Evolutionary conservation across 192 early-diverging fungal species (phyloP).

Genomic region (Gonapodya prolifera): DNA sequence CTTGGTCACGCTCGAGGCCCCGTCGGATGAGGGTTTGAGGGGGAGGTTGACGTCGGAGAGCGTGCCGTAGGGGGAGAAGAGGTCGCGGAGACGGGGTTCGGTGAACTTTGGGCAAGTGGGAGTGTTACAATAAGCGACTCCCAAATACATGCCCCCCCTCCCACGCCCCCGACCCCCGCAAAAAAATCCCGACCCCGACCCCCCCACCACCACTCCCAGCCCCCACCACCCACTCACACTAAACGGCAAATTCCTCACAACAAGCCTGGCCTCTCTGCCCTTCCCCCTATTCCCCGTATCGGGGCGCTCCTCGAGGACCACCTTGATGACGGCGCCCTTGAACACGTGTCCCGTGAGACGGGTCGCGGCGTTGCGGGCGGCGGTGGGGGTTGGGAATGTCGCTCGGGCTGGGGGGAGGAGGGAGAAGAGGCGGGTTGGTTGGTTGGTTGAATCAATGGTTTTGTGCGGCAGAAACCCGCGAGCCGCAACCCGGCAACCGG

Average conservation of each 20-base stretch:
- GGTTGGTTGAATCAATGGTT: background rate
- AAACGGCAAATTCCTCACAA: background rate
- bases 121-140: background rate
- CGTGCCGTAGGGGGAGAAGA: constrained; percentile 80
- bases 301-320: background rate
- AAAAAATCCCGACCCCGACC: too few relatives aligned
- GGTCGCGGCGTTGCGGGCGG: constrained; percentile 42
- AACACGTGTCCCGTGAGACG: constrained; percentile 60
- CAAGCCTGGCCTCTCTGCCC: background rate
- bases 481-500: background rate
- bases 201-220: too few relatives aligned
- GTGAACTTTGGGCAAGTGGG: background rate
- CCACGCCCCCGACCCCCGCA: too few relatives aligned
- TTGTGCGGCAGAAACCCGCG: background rate
- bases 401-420: constrained; percentile 22
- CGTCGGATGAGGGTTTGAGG: constrained; percentile 41
- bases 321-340: constrained; percentile 38
- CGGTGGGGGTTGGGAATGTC: constrained; percentile 23
- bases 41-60: constrained; percentile 34
- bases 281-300: background rate
- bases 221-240: background rate
- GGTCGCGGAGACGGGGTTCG: constrained; percentile 41
- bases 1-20: constrained; percentile 56
- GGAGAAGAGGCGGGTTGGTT: background rate
- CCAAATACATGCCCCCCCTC: too few relatives aligned